Evolutionary conservation across 1,139 yeast species (phyloP).

Genomic region (Arxiozyma heterogenica): DNA sequence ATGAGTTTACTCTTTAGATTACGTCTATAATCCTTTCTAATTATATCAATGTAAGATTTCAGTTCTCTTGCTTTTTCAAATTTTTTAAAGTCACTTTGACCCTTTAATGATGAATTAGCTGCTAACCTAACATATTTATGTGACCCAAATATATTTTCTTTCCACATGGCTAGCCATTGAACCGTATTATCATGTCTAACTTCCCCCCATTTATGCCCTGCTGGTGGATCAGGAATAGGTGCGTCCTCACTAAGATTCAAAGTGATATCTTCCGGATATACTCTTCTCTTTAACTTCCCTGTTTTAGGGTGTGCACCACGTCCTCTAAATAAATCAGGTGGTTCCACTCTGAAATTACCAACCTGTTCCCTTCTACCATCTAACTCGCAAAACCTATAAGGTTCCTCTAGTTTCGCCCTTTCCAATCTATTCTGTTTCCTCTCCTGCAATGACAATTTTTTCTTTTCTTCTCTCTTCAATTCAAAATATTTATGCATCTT

Average conservation of each 20-base stretch:
- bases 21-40: slow-evolving; percentile 65
- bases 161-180: slow-evolving; percentile 97
- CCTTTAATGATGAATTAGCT: slow-evolving; percentile 83
- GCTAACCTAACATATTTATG: slow-evolving; percentile 87
- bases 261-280: slow-evolving; percentile 80
- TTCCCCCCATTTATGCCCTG: slow-evolving; percentile 87
- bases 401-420: slow-evolving; percentile 68
- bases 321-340: slow-evolving; percentile 92
- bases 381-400: slow-evolving; percentile 66
- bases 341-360: slow-evolving; percentile 90
- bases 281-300: slow-evolving; percentile 77
- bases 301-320: slow-evolving; percentile 97
- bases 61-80: slow-evolving; percentile 88
- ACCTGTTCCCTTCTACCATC: slow-evolving; percentile 89
- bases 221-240: slow-evolving; percentile 72
- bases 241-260: slow-evolving; percentile 70
- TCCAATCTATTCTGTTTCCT: slow-evolving; percentile 66
- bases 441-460: slow-evolving; percentile 55
- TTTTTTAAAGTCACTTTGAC: slow-evolving; percentile 82
- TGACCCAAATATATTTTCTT: slow-evolving; percentile 77
- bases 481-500: slow-evolving; percentile 70
- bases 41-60: slow-evolving; percentile 58
- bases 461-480: slow-evolving; percentile 60
- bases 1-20: slow-evolving; percentile 66
- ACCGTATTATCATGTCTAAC: slow-evolving; percentile 82